Evolutionary conservation across 495 filamentous ascomycete genomes (phyloP).

Genomic region (Pyrenula massariospora): DNA sequence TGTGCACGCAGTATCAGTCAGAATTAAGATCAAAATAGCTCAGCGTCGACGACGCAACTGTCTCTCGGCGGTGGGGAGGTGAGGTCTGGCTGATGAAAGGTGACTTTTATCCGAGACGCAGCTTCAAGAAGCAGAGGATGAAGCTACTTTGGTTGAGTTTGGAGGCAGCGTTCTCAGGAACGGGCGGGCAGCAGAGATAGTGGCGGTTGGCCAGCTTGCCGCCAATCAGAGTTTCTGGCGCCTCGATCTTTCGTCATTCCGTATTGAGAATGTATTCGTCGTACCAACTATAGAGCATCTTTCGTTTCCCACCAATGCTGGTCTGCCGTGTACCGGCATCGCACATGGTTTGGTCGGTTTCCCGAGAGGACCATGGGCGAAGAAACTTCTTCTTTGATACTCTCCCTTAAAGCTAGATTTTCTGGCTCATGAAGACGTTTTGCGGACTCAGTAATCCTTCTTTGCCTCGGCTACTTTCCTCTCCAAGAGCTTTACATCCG

Average conservation of each 20-base stretch:
- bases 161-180: not conserved
- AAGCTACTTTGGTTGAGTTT: not conserved
- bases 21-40: not conserved
- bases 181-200: not conserved
- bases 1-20: slow-evolving; percentile 11
- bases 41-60: too few relatives aligned
- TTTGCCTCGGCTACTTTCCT: not conserved
- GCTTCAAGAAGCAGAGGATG: not conserved
- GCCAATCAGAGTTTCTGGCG: not conserved
- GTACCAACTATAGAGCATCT: not conserved
- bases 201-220: not conserved
- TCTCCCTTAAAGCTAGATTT: too few relatives aligned
- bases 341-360: too few relatives aligned
- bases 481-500: not conserved
- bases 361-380: too few relatives aligned
- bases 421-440: not conserved
- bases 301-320: too few relatives aligned
- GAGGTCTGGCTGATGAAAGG: too few relatives aligned
- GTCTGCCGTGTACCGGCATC: too few relatives aligned
- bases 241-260: not conserved
- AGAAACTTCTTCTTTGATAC: too few relatives aligned
- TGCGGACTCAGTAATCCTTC: not conserved
- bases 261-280: not conserved
- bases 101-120: not conserved
- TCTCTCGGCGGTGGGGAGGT: too few relatives aligned